Percentiles rank a stretch among this genome's conserved stretches.
phyloP scores from a whole-genome alignment of 306 rosid genomes.

The Gillenia trifoliata region DNA sequence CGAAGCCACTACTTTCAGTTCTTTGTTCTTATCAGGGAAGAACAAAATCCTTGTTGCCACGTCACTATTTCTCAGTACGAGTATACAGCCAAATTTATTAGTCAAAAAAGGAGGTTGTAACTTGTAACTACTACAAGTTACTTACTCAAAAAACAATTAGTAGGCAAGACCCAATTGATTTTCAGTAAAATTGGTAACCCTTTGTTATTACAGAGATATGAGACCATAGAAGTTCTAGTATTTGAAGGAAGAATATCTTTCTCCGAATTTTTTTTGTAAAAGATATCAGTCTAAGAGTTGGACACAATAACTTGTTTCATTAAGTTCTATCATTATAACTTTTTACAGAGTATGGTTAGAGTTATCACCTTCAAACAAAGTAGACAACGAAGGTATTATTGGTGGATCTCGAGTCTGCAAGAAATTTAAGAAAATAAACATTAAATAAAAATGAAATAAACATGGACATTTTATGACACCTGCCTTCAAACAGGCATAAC shows the following conservation, averaged over 20 bases:
- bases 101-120: neutral
- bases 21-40: neutral
- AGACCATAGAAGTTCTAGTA: neutral
- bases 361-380: conserved; percentile 16
- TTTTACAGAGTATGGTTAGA: neutral
- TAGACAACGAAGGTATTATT: conserved; percentile 5
- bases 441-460: neutral
- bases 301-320: neutral
- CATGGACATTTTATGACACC: neutral
- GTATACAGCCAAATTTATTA: neutral
- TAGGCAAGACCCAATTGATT: neutral
- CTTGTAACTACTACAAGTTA: neutral
- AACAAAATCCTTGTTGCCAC: neutral
- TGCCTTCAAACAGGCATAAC: neutral
- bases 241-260: neutral
- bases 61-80: neutral
- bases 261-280: neutral
- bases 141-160: neutral
- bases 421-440: neutral
- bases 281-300: neutral
- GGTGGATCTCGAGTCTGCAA: conserved; percentile 16
- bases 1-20: neutral
- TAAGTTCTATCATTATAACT: neutral
- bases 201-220: neutral
- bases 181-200: neutral